Conservation (phyloP, 2,329 filamentous ascomycete genomes). For the Botrytis deweyae region DNA sequence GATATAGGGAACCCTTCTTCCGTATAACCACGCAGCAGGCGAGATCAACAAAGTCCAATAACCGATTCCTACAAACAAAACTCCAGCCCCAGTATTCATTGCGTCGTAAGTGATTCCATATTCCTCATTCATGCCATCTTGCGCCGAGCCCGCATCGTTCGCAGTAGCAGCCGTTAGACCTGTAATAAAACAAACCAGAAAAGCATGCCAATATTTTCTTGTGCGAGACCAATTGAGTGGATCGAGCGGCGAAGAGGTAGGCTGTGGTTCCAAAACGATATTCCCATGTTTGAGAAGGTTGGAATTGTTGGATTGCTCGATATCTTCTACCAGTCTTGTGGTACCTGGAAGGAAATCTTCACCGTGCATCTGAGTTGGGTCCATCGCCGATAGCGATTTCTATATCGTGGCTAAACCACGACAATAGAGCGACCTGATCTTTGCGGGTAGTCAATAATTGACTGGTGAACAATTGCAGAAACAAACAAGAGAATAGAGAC, state of each 20-base stretch:
- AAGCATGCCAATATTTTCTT: constrained; percentile 52
- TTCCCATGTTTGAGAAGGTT: constrained; percentile 41
- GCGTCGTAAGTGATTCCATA: constrained; percentile 51
- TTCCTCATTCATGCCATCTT: constrained; percentile 50
- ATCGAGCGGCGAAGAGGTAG: constrained; percentile 53
- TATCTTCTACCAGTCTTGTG: constrained; percentile 30
- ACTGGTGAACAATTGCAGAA: background rate
- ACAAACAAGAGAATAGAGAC: background rate
- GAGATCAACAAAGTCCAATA: constrained; percentile 55
- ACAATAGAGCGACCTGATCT: constrained; percentile 8
- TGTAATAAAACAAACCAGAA: constrained; percentile 53
- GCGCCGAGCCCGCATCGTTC: constrained; percentile 54
- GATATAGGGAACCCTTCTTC: constrained; percentile 54
- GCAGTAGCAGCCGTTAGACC: constrained; percentile 56
- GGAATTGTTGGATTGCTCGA: constrained; percentile 26
- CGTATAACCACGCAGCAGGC: constrained; percentile 54
- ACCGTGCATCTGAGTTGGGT: constrained; percentile 14
- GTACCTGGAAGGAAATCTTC: constrained; percentile 33
- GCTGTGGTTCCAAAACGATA: constrained; percentile 53
- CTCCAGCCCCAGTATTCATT: constrained; percentile 57
- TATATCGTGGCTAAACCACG: constrained; percentile 17
- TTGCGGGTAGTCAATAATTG: constrained; percentile 6
- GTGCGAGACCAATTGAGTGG: constrained; percentile 51
- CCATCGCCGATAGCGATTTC: constrained; percentile 17
- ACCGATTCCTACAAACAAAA: constrained; percentile 56